Conservation (phyloP, 2,329 filamentous ascomycete species). For the Fusarium buxicola region DNA sequence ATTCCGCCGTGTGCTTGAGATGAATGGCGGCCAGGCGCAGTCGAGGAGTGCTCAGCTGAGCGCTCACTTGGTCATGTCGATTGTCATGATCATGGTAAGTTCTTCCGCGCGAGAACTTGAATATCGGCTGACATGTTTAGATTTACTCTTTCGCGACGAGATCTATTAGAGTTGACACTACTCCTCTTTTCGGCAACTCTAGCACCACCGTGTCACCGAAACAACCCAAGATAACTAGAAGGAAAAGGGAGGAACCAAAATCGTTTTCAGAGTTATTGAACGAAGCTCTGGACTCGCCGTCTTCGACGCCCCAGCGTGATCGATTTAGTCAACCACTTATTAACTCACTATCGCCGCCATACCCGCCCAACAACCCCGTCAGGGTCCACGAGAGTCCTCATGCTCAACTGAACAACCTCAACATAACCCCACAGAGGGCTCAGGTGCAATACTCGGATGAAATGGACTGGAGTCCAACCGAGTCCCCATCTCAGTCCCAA, state of each 20-base stretch:
- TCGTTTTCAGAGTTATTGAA: slow-evolving; percentile 58
- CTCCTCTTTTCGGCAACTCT: slow-evolving; percentile 60
- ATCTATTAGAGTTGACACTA: slow-evolving; percentile 67
- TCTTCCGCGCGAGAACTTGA: background rate
- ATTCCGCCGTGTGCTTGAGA: slow-evolving; percentile 57
- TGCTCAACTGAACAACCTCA: slow-evolving; percentile 26
- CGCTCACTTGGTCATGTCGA: slow-evolving; percentile 66
- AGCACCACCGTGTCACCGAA: slow-evolving; percentile 42
- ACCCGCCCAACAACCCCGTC: slow-evolving; percentile 29
- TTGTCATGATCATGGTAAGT: slow-evolving; percentile 66
- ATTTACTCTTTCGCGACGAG: slow-evolving; percentile 58
- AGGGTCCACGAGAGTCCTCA: slow-evolving; percentile 17
- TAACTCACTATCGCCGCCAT: slow-evolving; percentile 34
- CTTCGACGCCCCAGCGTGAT: slow-evolving; percentile 21
- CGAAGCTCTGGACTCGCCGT: slow-evolving; percentile 49
- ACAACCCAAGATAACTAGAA: slow-evolving; percentile 33
- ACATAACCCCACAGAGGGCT: slow-evolving; percentile 29
- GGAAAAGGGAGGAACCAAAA: slow-evolving; percentile 50
- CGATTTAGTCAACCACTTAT: slow-evolving; percentile 25
- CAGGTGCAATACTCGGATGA: slow-evolving; percentile 61
- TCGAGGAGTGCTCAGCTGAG: slow-evolving; percentile 58
- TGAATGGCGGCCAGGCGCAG: slow-evolving; percentile 53
- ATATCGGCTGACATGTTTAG: slow-evolving; percentile 49
- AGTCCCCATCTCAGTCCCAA: slow-evolving; percentile 52
- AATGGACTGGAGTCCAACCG: slow-evolving; percentile 81